Conservation (phyloP, 2,329 filamentous ascomycete genomes). For the Xylaria sp. region DNA sequence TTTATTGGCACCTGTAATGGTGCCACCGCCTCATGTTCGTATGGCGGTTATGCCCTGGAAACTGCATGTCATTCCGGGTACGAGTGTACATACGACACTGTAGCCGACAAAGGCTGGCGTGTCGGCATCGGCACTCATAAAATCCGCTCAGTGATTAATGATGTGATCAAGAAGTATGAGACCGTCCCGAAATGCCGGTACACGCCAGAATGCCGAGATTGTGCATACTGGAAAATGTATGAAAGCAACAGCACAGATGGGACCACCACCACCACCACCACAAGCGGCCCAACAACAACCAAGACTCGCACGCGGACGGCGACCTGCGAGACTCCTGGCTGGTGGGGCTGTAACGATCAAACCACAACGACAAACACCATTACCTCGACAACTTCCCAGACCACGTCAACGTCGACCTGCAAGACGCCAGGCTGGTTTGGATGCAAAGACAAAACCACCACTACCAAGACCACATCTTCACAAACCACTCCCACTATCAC, state of each 20-base stretch:
- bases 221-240: slow-evolving; percentile 93
- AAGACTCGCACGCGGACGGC: slow-evolving; percentile 78
- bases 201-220: slow-evolving; percentile 87
- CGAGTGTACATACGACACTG: slow-evolving; percentile 92
- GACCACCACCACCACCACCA: slow-evolving; percentile 67
- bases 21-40: slow-evolving; percentile 86
- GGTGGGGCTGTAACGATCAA: slow-evolving; percentile 83
- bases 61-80: slow-evolving; percentile 89
- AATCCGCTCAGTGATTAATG: slow-evolving; percentile 86
- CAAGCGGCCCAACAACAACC: slow-evolving; percentile 63
- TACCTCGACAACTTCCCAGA: slow-evolving; percentile 56
- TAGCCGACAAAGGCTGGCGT: slow-evolving; percentile 90
- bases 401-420: slow-evolving; percentile 62
- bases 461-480: slow-evolving; percentile 56
- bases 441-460: slow-evolving; percentile 71
- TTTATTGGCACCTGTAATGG: slow-evolving; percentile 95
- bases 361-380: slow-evolving; percentile 61
- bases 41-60: slow-evolving; percentile 93
- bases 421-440: slow-evolving; percentile 73
- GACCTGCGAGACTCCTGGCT: slow-evolving; percentile 90
- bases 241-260: slow-evolving; percentile 90
- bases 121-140: slow-evolving; percentile 91
- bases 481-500: slow-evolving; percentile 50
- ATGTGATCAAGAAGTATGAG: slow-evolving; percentile 87
- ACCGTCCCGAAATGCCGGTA: slow-evolving; percentile 78